A percentile compares a stretch with the other conserved stretches of the same genome.
Evolutionary conservation across 371 early-diverging fungal genomes (phyloP).

Genomic region (Syncephalis plumigaleata): DNA sequence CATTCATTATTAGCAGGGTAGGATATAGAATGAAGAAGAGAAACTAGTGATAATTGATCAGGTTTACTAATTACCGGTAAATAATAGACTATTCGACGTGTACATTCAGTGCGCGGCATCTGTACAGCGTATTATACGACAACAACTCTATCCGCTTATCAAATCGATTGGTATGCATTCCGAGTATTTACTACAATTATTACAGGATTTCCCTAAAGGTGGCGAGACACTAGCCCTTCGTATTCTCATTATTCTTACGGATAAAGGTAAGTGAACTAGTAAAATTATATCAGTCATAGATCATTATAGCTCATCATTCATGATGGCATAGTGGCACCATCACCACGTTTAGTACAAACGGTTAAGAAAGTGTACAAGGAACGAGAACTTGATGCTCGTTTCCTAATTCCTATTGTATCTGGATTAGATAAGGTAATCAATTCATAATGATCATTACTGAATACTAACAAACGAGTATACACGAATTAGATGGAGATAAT

Average conservation of each 20-base stretch:
- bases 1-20: too few species aligned
- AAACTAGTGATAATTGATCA: too few species aligned
- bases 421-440: conserved; percentile 35
- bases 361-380: conserved; percentile 30
- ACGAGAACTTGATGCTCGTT: conserved; percentile 40
- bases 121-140: conserved; percentile 40
- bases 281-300: not conserved
- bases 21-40: too few species aligned
- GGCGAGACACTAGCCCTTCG: conserved; percentile 52
- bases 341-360: conserved; percentile 35
- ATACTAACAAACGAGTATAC: conserved; percentile 2
- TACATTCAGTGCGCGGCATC: conserved; percentile 23
- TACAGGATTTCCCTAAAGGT: conserved; percentile 53
- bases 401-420: conserved; percentile 42
- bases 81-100: conserved; percentile 37
- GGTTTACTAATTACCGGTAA: too few species aligned
- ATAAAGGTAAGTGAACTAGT: conserved; percentile 38
- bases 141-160: conserved; percentile 51
- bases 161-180: conserved; percentile 48
- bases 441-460: not conserved
- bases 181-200: conserved; percentile 30
- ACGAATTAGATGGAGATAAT: conserved; percentile 27
- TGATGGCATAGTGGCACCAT: conserved; percentile 24
- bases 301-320: not conserved
- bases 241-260: conserved; percentile 51